Evolutionary conservation across 495 filamentous ascomycete species (phyloP).

Genomic region (Eremomyces bilateralis): DNA sequence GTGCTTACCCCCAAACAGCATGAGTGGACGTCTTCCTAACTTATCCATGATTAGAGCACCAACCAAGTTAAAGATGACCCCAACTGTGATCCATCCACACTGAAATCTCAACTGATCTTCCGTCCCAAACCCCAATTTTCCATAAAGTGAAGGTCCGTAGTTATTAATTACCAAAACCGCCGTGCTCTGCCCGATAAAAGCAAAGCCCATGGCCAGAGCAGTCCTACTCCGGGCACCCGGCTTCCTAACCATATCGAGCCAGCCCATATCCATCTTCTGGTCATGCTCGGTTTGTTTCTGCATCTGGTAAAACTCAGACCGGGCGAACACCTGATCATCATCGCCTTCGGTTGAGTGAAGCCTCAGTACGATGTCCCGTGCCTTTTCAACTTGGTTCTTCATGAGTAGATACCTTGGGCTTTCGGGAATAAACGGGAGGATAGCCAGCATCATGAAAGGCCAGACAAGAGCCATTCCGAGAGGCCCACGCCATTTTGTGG

Average conservation of each 20-base stretch:
- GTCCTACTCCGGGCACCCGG: slow-evolving; percentile 10
- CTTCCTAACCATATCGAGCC: slow-evolving; percentile 9
- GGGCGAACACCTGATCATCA: slow-evolving; percentile 8
- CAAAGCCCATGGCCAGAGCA: slow-evolving; percentile 10
- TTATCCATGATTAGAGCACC: slow-evolving; percentile 11
- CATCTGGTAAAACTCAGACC: slow-evolving; percentile 11
- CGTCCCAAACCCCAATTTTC: slow-evolving; percentile 10
- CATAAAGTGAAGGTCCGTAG: slow-evolving; percentile 14
- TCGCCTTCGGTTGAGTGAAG: slow-evolving; percentile 7
- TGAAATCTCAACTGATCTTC: slow-evolving; percentile 10
- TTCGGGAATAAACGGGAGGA: slow-evolving; percentile 7
- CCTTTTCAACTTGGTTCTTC: slow-evolving; percentile 8
- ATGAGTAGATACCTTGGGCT: slow-evolving; percentile 8
- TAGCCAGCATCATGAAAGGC: slow-evolving; percentile 9
- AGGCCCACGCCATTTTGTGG: slow-evolving; percentile 7
- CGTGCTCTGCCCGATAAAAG: slow-evolving; percentile 12
- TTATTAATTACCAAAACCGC: slow-evolving; percentile 17
- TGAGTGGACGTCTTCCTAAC: slow-evolving; percentile 12
- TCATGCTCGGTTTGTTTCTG: slow-evolving; percentile 9
- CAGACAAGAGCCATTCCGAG: slow-evolving; percentile 9
- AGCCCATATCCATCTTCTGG: slow-evolving; percentile 7
- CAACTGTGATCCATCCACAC: slow-evolving; percentile 13
- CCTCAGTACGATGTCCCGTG: slow-evolving; percentile 8
- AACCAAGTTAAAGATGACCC: slow-evolving; percentile 9
- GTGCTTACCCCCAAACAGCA: slow-evolving; percentile 9